These are phyloP conservation scores for Paracorniculantispora psalliotae DNA, from an alignment of 2,329 filamentous ascomycete species.

Conservation along the genomic window DNA sequence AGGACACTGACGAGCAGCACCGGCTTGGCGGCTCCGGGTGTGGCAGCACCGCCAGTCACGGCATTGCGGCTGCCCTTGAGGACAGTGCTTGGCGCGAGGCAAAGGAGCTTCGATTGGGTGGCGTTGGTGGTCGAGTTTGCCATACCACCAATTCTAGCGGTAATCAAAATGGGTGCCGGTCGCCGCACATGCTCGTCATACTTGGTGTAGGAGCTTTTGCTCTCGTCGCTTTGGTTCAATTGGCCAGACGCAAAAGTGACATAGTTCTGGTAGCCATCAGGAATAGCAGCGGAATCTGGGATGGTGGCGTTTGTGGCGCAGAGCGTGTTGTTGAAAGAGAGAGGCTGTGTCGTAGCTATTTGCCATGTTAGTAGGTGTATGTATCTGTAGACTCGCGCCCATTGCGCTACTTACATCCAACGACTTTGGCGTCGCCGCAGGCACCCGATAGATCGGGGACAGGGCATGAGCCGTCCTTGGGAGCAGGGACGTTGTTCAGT, in stretches of 20 bases:
- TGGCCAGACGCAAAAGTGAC: neutral
- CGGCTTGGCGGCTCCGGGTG: neutral
- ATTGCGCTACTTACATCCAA: conserved; percentile 7
- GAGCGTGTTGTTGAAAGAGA: conserved; percentile 7
- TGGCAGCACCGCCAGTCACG: neutral
- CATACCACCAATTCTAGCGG: neutral
- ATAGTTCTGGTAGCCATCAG: conserved; percentile 9
- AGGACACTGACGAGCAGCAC: neutral
- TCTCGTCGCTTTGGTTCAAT: neutral
- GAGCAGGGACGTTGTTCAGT: neutral
- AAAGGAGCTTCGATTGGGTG: conserved; percentile 6
- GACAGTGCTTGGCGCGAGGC: conserved; percentile 10
- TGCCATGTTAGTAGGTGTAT: neutral
- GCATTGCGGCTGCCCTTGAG: conserved; percentile 3
- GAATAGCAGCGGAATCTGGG: neutral
- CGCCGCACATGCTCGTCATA: conserved; percentile 6
- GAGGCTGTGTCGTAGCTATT: neutral
- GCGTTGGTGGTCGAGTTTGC: neutral
- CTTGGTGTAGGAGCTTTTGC: neutral
- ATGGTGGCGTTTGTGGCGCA: conserved; percentile 10
- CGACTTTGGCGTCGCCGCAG: neutral
- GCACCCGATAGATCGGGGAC: neutral
- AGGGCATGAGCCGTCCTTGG: neutral
- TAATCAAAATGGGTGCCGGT: conserved; percentile 10
- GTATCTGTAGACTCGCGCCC: no score